Percentiles rank a stretch among this genome's conserved stretches.
Evolutionary conservation across 2,329 filamentous ascomycete species (phyloP).

Genomic region (Pleomassaria siparia): DNA sequence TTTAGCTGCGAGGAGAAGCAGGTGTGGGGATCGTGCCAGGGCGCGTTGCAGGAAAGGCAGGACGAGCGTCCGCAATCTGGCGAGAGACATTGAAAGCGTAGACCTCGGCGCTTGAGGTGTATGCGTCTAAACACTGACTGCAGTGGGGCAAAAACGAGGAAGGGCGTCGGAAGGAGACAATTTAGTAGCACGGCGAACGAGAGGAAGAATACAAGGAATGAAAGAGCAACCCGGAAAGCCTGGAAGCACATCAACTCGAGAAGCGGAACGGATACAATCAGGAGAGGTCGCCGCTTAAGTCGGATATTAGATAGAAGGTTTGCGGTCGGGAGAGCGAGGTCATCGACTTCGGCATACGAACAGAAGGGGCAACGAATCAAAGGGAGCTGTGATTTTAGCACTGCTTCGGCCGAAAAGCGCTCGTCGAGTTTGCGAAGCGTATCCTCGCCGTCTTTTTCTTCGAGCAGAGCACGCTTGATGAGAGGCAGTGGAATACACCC

Average conservation of each 20-base stretch:
- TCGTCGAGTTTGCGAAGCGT: slow-evolving; percentile 75
- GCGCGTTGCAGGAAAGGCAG: slow-evolving; percentile 78
- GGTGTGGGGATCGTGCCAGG: slow-evolving; percentile 84
- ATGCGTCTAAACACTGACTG: slow-evolving; percentile 65
- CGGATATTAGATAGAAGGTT: slow-evolving; percentile 29
- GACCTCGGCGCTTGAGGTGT: slow-evolving; percentile 69
- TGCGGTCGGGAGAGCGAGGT: slow-evolving; percentile 32
- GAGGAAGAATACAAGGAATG: slow-evolving; percentile 53
- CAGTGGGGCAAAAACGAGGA: slow-evolving; percentile 48
- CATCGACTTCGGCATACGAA: slow-evolving; percentile 83
- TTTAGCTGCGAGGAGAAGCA: slow-evolving; percentile 77
- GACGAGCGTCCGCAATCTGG: slow-evolving; percentile 69
- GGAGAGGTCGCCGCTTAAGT: slow-evolving; percentile 34
- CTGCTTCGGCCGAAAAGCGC: slow-evolving; percentile 72
- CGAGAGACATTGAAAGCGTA: slow-evolving; percentile 76
- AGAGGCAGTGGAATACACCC: slow-evolving; percentile 72
- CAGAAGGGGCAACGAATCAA: slow-evolving; percentile 89
- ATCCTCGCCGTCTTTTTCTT: slow-evolving; percentile 69
- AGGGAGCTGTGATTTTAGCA: slow-evolving; percentile 72
- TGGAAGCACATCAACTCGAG: slow-evolving; percentile 34
- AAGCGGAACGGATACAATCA: slow-evolving; percentile 30
- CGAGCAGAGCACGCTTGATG: slow-evolving; percentile 70
- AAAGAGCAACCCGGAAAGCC: slow-evolving; percentile 54
- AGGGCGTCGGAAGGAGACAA: slow-evolving; percentile 17
- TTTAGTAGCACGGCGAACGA: slow-evolving; percentile 30